Evolutionary conservation across 2,329 filamentous ascomycete species (phyloP).

Genomic region (Hypoxylon sp.): DNA sequence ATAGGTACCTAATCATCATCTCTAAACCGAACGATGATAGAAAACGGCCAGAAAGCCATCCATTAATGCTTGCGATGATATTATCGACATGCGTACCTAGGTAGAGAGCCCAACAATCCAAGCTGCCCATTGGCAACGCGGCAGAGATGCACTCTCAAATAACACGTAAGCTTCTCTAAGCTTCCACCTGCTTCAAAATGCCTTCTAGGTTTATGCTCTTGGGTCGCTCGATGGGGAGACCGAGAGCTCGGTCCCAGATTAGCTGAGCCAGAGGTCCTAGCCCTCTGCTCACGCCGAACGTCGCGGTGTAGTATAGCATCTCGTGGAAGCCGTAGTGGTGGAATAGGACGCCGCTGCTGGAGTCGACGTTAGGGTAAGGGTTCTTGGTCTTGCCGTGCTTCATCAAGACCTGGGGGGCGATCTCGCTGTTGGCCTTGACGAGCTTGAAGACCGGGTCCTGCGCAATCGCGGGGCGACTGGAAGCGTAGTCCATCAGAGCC

Average conservation of each 20-base stretch:
- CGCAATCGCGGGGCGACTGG: slow-evolving; percentile 83
- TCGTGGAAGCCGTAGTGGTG: slow-evolving; percentile 98
- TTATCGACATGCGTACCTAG: slow-evolving; percentile 6
- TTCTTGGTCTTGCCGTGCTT: slow-evolving; percentile 99
- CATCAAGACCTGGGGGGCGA: slow-evolving; percentile 88
- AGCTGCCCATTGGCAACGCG: slow-evolving; percentile 26
- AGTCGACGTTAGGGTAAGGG: slow-evolving; percentile 97
- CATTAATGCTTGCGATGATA: slow-evolving; percentile 9
- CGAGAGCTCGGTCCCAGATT: slow-evolving; percentile 93
- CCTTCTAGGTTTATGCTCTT: slow-evolving; percentile 97
- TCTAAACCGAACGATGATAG: background rate
- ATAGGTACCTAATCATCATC: too few relatives aligned
- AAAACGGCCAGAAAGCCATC: background rate
- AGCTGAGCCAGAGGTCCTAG: slow-evolving; percentile 92
- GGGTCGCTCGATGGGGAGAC: slow-evolving; percentile 93
- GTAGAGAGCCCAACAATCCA: slow-evolving; percentile 33
- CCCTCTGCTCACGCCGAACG: slow-evolving; percentile 72
- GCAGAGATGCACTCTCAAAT: slow-evolving; percentile 16
- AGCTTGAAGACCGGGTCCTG: slow-evolving; percentile 91
- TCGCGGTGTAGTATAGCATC: slow-evolving; percentile 90
- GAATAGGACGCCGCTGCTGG: slow-evolving; percentile 91
- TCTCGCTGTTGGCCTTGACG: slow-evolving; percentile 89
- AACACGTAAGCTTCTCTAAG: slow-evolving; percentile 24
- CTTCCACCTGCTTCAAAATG: slow-evolving; percentile 72
- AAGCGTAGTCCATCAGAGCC: slow-evolving; percentile 94